Percentiles rank a stretch among this genome's conserved stretches.
These are phyloP conservation scores for Pichiaceae sp. DNA, from an alignment of 1,139 yeast genomes.

Conservation along the genomic window DNA sequence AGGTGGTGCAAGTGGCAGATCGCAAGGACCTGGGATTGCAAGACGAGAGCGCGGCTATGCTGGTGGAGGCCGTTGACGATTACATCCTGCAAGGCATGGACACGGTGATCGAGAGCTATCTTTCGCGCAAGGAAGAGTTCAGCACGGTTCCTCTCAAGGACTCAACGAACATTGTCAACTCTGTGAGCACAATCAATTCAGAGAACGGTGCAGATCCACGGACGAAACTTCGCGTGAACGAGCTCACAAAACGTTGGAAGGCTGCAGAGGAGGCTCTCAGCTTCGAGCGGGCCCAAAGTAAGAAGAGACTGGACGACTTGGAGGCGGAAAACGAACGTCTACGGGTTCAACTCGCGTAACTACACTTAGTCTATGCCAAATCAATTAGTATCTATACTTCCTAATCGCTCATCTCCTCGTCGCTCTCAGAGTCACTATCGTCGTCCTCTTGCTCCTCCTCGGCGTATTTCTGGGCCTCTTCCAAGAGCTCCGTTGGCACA, in stretches of 20 bases:
- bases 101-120: conserved; percentile 50
- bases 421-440: conserved; percentile 39
- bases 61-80: conserved; percentile 45
- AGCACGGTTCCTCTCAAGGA: neutral
- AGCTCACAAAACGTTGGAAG: conserved; percentile 56
- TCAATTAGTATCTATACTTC: neutral
- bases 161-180: conserved; percentile 3
- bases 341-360: conserved; percentile 4
- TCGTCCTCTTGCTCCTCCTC: conserved; percentile 76
- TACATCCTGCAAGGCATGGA: conserved; percentile 54
- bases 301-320: conserved; percentile 40
- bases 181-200: conserved; percentile 15
- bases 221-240: conserved; percentile 44
- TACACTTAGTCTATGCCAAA: neutral
- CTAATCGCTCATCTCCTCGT: conserved; percentile 24
- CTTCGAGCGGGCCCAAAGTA: conserved; percentile 49
- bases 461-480: conserved; percentile 78
- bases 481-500: conserved; percentile 69
- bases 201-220: conserved; percentile 11
- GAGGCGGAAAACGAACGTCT: conserved; percentile 42
- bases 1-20: conserved; percentile 35
- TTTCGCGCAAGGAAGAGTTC: conserved; percentile 16
- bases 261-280: conserved; percentile 64
- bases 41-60: conserved; percentile 31
- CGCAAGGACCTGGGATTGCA: conserved; percentile 21